phyloP scores from a whole-genome alignment of 2,329 filamentous ascomycete species.

The Sporothrix curviconia region DNA sequence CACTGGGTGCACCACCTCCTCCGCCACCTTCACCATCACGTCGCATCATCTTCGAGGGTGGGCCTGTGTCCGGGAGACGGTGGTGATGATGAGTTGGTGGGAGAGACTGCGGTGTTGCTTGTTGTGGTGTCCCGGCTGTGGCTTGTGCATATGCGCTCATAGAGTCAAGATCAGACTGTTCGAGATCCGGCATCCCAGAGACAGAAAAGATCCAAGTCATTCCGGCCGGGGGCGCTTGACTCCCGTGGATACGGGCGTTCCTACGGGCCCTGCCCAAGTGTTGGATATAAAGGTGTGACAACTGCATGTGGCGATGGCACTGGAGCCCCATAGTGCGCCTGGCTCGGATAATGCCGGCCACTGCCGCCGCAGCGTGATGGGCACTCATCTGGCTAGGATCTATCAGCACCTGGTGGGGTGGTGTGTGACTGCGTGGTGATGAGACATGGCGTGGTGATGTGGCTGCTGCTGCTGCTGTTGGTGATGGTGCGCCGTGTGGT shows the following conservation, averaged over 20 bases:
- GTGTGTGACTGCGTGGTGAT: conserved; percentile 42
- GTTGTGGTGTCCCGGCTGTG: conserved; percentile 17
- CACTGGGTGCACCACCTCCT: conserved; percentile 62
- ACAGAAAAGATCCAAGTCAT: conserved; percentile 52
- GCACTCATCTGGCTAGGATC: conserved; percentile 49
- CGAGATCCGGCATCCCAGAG: conserved; percentile 44
- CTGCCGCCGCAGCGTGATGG: conserved; percentile 33
- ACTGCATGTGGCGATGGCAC: conserved; percentile 40
- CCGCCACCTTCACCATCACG: conserved; percentile 44
- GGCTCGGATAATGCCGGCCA: conserved; percentile 39
- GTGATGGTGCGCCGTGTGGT: conserved; percentile 39
- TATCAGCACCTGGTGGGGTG: conserved; percentile 50
- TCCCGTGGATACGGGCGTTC: conserved; percentile 18
- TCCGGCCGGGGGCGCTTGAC: conserved; percentile 52
- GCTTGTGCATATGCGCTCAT: conserved; percentile 46
- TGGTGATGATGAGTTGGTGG: conserved; percentile 67
- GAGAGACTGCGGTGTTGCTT: conserved; percentile 29
- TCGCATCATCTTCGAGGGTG: conserved; percentile 60
- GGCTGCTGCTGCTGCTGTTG: conserved; percentile 41
- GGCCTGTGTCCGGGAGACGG: conserved; percentile 65
- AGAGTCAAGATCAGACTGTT: conserved; percentile 48
- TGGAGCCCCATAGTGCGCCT: conserved; percentile 45
- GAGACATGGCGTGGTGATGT: conserved; percentile 38
- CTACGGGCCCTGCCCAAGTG: conserved; percentile 29
- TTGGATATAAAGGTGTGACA: conserved; percentile 46